phyloP scores from a whole-genome alignment of 495 filamentous ascomycete species.

The Penicillium waksmanii region DNA sequence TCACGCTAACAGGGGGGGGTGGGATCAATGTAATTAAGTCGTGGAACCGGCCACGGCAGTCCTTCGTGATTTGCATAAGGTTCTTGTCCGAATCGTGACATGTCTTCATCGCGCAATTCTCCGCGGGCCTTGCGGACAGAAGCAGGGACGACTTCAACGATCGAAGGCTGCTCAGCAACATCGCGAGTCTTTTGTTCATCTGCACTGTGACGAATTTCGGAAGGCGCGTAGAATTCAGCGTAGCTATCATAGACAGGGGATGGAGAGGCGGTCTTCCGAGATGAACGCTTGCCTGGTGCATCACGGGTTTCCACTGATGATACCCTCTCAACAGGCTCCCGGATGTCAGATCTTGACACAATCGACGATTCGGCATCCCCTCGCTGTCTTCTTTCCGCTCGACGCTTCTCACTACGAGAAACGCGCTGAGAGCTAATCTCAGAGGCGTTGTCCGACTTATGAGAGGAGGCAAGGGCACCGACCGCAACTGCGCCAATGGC shows the following conservation, averaged over 20 bases:
- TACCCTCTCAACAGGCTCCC: conserved; percentile 17
- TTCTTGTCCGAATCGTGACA: conserved; percentile 27
- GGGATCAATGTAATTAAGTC: conserved; percentile 51
- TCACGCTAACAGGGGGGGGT: conserved; percentile 52
- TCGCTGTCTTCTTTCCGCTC: conserved; percentile 38
- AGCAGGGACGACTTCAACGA: conserved; percentile 40
- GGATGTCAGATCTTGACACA: conserved; percentile 21
- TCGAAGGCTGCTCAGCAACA: conserved; percentile 31
- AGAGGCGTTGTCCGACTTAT: conserved; percentile 41
- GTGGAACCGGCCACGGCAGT: conserved; percentile 54
- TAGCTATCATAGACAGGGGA: conserved; percentile 47
- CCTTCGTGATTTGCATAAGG: conserved; percentile 33
- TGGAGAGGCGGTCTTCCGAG: conserved; percentile 28
- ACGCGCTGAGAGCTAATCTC: conserved; percentile 35
- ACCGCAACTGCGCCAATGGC: conserved; percentile 51
- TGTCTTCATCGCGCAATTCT: conserved; percentile 12
- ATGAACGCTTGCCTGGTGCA: conserved; percentile 27
- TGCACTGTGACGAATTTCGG: conserved; percentile 39
- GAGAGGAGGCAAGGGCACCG: conserved; percentile 39
- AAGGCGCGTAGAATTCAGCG: conserved; percentile 47
- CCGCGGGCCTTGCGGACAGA: conserved; percentile 27
- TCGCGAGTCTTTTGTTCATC: conserved; percentile 24
- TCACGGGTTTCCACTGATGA: conserved; percentile 13
- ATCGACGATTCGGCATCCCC: conserved; percentile 28
- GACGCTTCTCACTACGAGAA: conserved; percentile 43